Percentiles rank a stretch among this genome's conserved stretches.
These are phyloP conservation scores for Fennellomyces sp. DNA, from an alignment of 371 early-diverging fungal species.

Conservation along the genomic window DNA sequence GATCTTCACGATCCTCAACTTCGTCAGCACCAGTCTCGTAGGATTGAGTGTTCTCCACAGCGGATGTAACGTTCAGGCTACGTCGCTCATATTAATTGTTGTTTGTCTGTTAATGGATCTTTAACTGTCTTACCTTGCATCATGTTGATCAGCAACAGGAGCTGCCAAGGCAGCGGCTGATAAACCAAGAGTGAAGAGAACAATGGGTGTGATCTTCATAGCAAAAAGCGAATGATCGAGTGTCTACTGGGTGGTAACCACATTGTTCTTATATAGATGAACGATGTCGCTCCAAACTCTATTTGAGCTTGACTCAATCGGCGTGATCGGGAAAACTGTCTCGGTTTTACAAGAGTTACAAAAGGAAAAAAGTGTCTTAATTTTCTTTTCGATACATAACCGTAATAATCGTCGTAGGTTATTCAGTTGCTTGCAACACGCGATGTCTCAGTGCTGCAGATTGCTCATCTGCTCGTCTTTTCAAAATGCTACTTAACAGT, in stretches of 20 bases:
- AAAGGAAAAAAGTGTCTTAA: neutral
- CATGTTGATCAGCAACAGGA: neutral
- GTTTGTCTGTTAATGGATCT: neutral
- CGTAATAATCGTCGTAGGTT: too few relatives aligned
- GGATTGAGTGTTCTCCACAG: neutral
- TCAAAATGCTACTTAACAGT: too few relatives aligned
- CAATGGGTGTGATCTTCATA: neutral
- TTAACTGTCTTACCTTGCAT: neutral
- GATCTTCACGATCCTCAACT: neutral
- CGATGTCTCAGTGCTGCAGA: too few relatives aligned
- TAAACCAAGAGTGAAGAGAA: constrained; percentile 1
- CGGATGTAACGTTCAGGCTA: neutral
- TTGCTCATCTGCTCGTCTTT: too few relatives aligned
- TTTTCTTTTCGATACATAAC: neutral
- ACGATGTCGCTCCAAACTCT: neutral
- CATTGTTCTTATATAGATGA: neutral
- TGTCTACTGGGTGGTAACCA: neutral
- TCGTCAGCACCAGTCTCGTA: neutral
- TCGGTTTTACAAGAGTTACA: neutral
- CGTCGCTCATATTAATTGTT: neutral
- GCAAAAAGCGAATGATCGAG: too few relatives aligned
- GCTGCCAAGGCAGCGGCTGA: neutral
- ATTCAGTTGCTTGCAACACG: too few relatives aligned
- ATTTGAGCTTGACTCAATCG: neutral
- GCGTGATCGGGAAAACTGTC: neutral